A percentile compares a stretch with the other conserved stretches of the same genome.
Conservation (phyloP, 2,329 filamentous ascomycete species). For the Hypoxylon sp. region DNA sequence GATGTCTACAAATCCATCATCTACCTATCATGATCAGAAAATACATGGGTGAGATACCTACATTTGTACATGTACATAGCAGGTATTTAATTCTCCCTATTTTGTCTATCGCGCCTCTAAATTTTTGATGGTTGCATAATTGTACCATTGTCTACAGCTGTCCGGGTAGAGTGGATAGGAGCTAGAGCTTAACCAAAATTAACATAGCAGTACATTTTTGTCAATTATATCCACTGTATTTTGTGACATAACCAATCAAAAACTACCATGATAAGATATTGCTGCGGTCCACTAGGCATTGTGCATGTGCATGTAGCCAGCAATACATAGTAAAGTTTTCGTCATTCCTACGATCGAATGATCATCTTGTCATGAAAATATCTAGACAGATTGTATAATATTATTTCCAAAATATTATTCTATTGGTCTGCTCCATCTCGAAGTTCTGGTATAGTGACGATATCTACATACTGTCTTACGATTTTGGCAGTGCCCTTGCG, state of each 20-base stretch:
- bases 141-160: conserved; percentile 4
- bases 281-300: conserved; percentile 3
- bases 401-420: not conserved
- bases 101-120: no score
- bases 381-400: conserved; percentile 9
- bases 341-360: conserved; percentile 28
- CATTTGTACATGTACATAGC: not conserved
- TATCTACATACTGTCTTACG: no score
- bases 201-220: conserved; percentile 1
- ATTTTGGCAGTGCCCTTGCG: no score
- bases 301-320: not conserved
- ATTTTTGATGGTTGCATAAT: conserved; percentile 12
- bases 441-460: no score
- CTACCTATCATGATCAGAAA: no score
- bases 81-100: no score
- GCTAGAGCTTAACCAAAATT: conserved; percentile 16
- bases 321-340: conserved; percentile 7
- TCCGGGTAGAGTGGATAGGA: conserved; percentile 16
- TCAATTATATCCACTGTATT: conserved; percentile 1
- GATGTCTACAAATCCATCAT: not conserved
- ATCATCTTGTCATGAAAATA: conserved; percentile 25
- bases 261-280: conserved; percentile 21
- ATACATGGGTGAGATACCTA: not conserved
- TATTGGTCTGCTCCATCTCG: conserved; percentile 10
- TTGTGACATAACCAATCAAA: conserved; percentile 12